Percentiles rank a stretch among this genome's conserved stretches.
These are phyloP conservation scores for Kodamaea ohmeri DNA, from an alignment of 1,139 yeast genomes.

Conservation along the genomic window DNA sequence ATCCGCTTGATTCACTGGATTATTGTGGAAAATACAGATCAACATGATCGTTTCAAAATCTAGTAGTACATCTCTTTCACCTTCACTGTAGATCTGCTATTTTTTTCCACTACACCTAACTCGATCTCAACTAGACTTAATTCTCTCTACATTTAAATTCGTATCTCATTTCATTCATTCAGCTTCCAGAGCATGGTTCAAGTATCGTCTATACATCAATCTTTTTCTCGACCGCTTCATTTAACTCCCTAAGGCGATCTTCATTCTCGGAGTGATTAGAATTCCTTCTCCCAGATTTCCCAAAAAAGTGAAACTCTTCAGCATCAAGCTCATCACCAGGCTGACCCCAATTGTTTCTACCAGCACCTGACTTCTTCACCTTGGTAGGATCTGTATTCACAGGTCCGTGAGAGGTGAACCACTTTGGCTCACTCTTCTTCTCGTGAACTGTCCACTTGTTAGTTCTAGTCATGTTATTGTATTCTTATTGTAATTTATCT, in stretches of 20 bases:
- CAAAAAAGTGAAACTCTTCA: constrained; percentile 22
- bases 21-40: too few relatives aligned
- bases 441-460: constrained; percentile 74
- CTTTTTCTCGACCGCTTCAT: constrained; percentile 24
- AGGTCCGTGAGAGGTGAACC: constrained; percentile 75
- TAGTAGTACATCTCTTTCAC: too few relatives aligned
- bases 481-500: background rate
- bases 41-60: too few relatives aligned
- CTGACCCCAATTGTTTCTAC: constrained; percentile 74
- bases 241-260: constrained; percentile 24
- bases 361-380: constrained; percentile 83
- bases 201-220: constrained; percentile 7
- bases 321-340: constrained; percentile 60
- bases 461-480: constrained; percentile 69
- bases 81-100: too few relatives aligned
- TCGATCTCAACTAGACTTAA: background rate
- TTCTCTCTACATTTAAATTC: background rate
- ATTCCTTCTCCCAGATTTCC: constrained; percentile 36
- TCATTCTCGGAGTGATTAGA: constrained; percentile 39
- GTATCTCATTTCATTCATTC: constrained; percentile 2
- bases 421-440: constrained; percentile 57
- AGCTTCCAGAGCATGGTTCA: background rate
- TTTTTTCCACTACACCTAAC: constrained; percentile 1
- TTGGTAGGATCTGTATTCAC: constrained; percentile 66
- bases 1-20: too few relatives aligned